A percentile compares a stretch with the other conserved stretches of the same genome.
Conservation (phyloP, 1,284 basidiomycete genomes). For the Coriolopsis trogii region DNA sequence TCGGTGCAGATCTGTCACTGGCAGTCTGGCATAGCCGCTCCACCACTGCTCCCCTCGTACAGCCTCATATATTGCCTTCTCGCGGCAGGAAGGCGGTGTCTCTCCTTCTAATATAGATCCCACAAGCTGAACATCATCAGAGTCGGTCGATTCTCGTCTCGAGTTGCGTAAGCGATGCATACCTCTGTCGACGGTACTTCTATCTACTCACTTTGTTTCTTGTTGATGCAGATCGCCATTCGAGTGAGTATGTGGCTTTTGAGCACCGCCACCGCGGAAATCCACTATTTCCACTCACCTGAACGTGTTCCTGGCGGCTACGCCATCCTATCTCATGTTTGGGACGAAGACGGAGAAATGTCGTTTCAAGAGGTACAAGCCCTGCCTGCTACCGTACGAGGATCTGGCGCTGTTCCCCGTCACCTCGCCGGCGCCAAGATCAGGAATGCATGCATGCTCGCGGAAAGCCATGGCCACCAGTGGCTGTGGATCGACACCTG, state of each 20-base stretch:
- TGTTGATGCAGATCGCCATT: no score
- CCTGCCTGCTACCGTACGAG: not conserved
- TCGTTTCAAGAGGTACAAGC: conserved; percentile 1
- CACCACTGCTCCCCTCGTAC: no score
- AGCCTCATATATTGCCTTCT: no score
- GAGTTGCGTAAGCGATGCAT: no score
- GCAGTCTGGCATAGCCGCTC: no score
- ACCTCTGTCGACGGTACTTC: no score
- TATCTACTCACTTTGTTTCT: no score
- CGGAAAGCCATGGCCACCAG: not conserved
- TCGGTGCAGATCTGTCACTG: no score
- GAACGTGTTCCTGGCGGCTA: not conserved
- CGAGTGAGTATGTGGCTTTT: not conserved
- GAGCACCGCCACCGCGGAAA: not conserved
- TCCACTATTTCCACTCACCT: not conserved
- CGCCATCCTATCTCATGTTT: conserved; percentile 6
- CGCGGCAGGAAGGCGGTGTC: no score
- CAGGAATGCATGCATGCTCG: not conserved
- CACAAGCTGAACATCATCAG: no score
- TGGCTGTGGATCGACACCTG: conserved; percentile 9
- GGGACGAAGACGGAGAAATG: not conserved
- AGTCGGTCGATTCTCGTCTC: no score
- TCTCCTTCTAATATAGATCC: no score
- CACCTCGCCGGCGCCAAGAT: not conserved
- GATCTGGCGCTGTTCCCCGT: not conserved